Conservation (phyloP, 805 yeast genomes). For the Lachancea kluyveri region DNA sequence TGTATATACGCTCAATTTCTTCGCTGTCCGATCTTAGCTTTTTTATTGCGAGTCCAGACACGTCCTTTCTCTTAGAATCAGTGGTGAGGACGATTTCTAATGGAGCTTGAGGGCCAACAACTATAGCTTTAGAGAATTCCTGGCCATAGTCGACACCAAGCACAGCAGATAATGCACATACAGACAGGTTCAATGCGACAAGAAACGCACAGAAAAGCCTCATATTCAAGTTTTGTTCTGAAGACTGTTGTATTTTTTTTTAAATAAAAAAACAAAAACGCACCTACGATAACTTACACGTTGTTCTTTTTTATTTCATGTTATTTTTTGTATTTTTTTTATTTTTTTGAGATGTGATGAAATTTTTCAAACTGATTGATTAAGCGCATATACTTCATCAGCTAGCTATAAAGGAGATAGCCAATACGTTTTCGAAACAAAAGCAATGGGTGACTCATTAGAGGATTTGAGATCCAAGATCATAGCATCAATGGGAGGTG, state of each 20-base stretch:
- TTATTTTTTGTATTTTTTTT: too few relatives aligned
- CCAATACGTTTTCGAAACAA: constrained; percentile 1
- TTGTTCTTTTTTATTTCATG: too few relatives aligned
- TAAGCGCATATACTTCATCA: too few relatives aligned
- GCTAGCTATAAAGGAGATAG: too few relatives aligned
- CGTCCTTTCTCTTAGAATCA: constrained; percentile 87
- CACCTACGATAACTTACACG: too few relatives aligned
- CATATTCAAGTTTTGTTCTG: constrained; percentile 4
- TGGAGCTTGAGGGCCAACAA: constrained; percentile 86
- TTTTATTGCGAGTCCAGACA: constrained; percentile 68
- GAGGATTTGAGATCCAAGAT: constrained; percentile 25
- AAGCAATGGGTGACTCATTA: constrained; percentile 7
- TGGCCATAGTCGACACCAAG: constrained; percentile 88
- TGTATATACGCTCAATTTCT: constrained; percentile 66
- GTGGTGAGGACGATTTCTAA: constrained; percentile 84
- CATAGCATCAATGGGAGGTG: constrained; percentile 21
- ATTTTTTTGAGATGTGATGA: too few relatives aligned
- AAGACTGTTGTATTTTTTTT: too few relatives aligned
- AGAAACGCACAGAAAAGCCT: constrained; percentile 6
- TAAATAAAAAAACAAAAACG: too few relatives aligned
- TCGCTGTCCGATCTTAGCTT: constrained; percentile 29
- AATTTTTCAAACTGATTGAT: too few relatives aligned
- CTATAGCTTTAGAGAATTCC: constrained; percentile 77
- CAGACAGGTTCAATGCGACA: constrained; percentile 4
- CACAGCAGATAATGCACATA: constrained; percentile 47